These are phyloP conservation scores for Candolleomyces efflorescens DNA, from an alignment of 768 basidiomycete species.

Conservation along the genomic window DNA sequence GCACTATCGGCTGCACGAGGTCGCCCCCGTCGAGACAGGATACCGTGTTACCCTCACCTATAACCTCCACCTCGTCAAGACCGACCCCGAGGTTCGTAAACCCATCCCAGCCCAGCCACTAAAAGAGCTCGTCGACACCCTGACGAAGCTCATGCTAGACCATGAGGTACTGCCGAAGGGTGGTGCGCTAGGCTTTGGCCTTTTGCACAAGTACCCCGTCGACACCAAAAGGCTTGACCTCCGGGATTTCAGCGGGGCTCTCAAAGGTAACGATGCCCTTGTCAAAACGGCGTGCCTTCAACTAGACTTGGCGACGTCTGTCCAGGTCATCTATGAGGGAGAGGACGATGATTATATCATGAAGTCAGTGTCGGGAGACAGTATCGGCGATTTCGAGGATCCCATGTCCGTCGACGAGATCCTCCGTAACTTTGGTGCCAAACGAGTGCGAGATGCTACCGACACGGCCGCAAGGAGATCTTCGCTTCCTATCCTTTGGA, in stretches of 20 bases:
- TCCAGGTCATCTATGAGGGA: slow-evolving; percentile 1
- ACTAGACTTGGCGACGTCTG: slow-evolving; percentile 13
- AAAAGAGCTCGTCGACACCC: not conserved
- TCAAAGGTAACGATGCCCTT: slow-evolving; percentile 28
- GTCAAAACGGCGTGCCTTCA: slow-evolving; percentile 15
- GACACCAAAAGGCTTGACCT: slow-evolving; percentile 5
- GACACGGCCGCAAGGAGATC: too few relatives aligned
- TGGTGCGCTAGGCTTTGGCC: slow-evolving; percentile 30
- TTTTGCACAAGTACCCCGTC: slow-evolving; percentile 31
- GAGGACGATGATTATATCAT: too few relatives aligned
- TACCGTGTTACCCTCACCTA: slow-evolving; percentile 39
- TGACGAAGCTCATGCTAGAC: slow-evolving; percentile 19
- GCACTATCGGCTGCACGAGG: too few relatives aligned
- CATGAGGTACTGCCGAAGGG: slow-evolving; percentile 25
- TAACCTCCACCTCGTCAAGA: slow-evolving; percentile 28
- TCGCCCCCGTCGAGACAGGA: slow-evolving; percentile 29
- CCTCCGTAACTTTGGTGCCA: too few relatives aligned
- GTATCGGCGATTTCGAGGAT: too few relatives aligned
- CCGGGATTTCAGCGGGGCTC: slow-evolving; percentile 9
- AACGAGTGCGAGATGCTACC: too few relatives aligned
- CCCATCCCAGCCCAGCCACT: not conserved
- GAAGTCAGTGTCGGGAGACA: too few relatives aligned
- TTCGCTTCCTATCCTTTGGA: too few relatives aligned
- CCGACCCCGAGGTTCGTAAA: not conserved
- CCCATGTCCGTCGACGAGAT: too few relatives aligned